Percentiles rank a stretch among this genome's conserved stretches.
Conservation (phyloP, 2,329 filamentous ascomycete genomes). For the Xylariales sp. region DNA sequence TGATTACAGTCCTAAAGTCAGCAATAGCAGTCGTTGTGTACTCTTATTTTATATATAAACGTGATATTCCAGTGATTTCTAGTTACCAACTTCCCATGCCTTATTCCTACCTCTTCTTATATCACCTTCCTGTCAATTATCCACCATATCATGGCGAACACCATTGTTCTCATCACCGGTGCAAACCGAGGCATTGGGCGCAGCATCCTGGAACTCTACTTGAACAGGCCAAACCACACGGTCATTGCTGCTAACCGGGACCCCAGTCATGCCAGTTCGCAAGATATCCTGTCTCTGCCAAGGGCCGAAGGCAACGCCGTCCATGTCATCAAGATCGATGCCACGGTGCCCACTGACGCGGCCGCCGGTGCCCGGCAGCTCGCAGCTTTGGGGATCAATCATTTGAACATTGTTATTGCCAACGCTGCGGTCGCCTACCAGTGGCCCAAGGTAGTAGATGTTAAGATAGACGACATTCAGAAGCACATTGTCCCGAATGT, state of each 20-base stretch:
- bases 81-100: no score
- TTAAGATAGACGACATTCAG: slow-evolving; percentile 26
- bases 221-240: slow-evolving; percentile 50
- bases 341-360: slow-evolving; percentile 23
- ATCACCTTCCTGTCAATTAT: no score
- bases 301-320: slow-evolving; percentile 25
- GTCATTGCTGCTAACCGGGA: slow-evolving; percentile 32
- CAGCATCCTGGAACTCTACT: slow-evolving; percentile 25
- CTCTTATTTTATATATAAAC: no score
- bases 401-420: slow-evolving; percentile 43
- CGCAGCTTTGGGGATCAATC: slow-evolving; percentile 25
- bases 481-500: slow-evolving; percentile 36
- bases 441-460: slow-evolving; percentile 22
- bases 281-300: slow-evolving; percentile 25
- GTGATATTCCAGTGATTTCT: no score
- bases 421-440: slow-evolving; percentile 38
- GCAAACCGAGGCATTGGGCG: slow-evolving; percentile 28
- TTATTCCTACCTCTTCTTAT: no score
- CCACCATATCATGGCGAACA: slow-evolving; percentile 25
- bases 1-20: no score
- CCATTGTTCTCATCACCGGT: slow-evolving; percentile 25
- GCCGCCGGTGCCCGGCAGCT: slow-evolving; percentile 24
- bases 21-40: no score
- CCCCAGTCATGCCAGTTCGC: slow-evolving; percentile 16
- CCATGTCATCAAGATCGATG: slow-evolving; percentile 36